A percentile compares a stretch with the other conserved stretches of the same genome.
Conservation (phyloP, 371 early-diverging fungal species). For the Apophysomyces elegans region DNA sequence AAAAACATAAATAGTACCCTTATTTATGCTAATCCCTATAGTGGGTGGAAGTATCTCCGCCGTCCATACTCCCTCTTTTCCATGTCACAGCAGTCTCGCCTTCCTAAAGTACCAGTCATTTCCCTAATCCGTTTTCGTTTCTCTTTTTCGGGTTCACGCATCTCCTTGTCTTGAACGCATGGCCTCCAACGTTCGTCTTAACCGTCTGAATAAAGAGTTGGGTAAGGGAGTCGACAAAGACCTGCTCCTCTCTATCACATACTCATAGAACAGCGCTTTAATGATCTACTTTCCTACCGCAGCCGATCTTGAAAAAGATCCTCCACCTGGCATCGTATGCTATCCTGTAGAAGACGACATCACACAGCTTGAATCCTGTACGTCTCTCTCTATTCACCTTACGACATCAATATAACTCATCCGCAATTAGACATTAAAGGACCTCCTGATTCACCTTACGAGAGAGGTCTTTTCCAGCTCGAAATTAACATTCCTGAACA, state of each 20-base stretch:
- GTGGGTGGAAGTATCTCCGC: too few relatives aligned
- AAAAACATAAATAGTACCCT: too few relatives aligned
- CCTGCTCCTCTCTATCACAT: too few relatives aligned
- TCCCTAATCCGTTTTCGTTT: background rate
- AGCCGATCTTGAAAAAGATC: conserved; percentile 50
- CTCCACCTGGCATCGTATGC: conserved; percentile 54
- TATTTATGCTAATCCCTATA: too few relatives aligned
- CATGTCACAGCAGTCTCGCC: background rate
- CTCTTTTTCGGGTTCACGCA: background rate
- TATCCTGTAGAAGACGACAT: conserved; percentile 51
- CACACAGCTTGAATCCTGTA: conserved; percentile 49
- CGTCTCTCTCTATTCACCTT: conserved; percentile 4
- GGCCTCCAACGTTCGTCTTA: conserved; percentile 19
- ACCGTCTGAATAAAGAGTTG: conserved; percentile 27
- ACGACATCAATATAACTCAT: background rate
- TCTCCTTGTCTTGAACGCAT: background rate
- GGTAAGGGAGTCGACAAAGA: conserved; percentile 12
- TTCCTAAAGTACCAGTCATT: background rate
- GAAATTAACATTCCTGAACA: conserved; percentile 45
- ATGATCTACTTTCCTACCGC: background rate
- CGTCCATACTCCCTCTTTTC: too few relatives aligned
- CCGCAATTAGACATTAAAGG: conserved; percentile 46
- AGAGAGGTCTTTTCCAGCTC: conserved; percentile 51
- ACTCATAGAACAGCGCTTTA: too few relatives aligned
- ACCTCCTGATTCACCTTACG: conserved; percentile 59